Base-by-base conservation (phyloP, 78 protist species). In the Acrasis kona region DNA sequence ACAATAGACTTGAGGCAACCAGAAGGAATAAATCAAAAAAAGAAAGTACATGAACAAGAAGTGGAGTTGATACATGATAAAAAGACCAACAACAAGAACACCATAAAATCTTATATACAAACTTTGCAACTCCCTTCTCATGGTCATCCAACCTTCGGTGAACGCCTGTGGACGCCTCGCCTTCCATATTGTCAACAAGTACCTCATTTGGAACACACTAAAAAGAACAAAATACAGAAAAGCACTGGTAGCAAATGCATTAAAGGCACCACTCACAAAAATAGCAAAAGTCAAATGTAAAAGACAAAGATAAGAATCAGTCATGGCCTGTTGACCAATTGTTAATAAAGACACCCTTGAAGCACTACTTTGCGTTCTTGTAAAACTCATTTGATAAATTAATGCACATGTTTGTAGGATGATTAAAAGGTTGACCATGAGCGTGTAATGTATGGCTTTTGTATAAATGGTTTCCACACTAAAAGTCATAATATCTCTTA, bases 141-240 rank as follows among this genome's bases (percentile, higher is more conserved):
- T 19, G 19, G n/a, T 9, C 29, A 2, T 75, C 87, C 86, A 85
- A n/a, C 84, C 84, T 19, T 74, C 82, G 7, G 76, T 65, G 50
- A 75, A 84, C 27, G 70, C 70, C 61, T 78, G 80, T 28, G 90
- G 93, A 32, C 77, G 41, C 35, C 85, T 68, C 0, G 94, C 77
- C 57, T 80, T 86, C 65, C 86, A 84, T 27, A 84, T 83, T 30
- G 71, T 39, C 32, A 90, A 37, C 32, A 90, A 40, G 68, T 71
- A 87, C 28, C 86, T 64, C 84, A 87, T 84, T 64, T 87, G 89
- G 61, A 87, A 84, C n/a, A 90, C 64, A 50, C 87, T 64, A 61
- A 89, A 89, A 5, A 78, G 64, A 19, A 79, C 38, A 65, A 89
- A 79, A 66, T 89, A 77, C 79, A 86, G 80, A 68, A 89, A 89